A percentile compares a stretch with the other conserved stretches of the same genome.
Conservation (phyloP, 2,329 filamentous ascomycete genomes). For the Bipolaris oryzae region DNA sequence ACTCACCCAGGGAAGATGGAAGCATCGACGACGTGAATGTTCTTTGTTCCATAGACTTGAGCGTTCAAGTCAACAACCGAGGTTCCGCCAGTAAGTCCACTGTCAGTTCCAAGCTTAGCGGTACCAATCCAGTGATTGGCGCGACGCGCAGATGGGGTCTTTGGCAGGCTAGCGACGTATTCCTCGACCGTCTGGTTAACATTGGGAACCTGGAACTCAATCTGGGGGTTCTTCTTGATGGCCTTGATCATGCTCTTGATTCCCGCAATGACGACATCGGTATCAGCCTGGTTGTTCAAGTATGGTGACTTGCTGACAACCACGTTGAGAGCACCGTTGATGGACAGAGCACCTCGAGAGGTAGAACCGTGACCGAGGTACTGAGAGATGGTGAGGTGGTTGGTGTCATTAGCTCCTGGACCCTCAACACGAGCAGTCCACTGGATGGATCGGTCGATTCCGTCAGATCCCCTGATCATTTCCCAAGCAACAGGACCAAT, state of each 20-base stretch:
- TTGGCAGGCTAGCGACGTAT: slow-evolving; percentile 58
- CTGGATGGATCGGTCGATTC: slow-evolving; percentile 67
- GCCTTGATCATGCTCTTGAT: slow-evolving; percentile 66
- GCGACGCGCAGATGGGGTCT: slow-evolving; percentile 48
- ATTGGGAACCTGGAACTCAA: slow-evolving; percentile 63
- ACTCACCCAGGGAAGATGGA: slow-evolving; percentile 53
- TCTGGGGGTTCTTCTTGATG: slow-evolving; percentile 59
- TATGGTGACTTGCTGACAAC: slow-evolving; percentile 65
- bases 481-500: slow-evolving; percentile 69
- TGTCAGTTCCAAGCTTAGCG: slow-evolving; percentile 59
- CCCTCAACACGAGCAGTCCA: slow-evolving; percentile 70
- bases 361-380: slow-evolving; percentile 69
- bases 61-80: slow-evolving; percentile 59
- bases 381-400: slow-evolving; percentile 52
- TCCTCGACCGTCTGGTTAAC: slow-evolving; percentile 59
- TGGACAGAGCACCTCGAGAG: slow-evolving; percentile 67
- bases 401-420: slow-evolving; percentile 51
- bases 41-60: slow-evolving; percentile 55
- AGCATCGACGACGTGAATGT: slow-evolving; percentile 56
- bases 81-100: slow-evolving; percentile 50
- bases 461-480: slow-evolving; percentile 62
- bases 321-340: slow-evolving; percentile 63
- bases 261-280: slow-evolving; percentile 67
- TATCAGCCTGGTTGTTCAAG: slow-evolving; percentile 63
- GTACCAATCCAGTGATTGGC: slow-evolving; percentile 61